Conservation (phyloP, 768 basidiomycete species). For the Termitomyces heimii region DNA sequence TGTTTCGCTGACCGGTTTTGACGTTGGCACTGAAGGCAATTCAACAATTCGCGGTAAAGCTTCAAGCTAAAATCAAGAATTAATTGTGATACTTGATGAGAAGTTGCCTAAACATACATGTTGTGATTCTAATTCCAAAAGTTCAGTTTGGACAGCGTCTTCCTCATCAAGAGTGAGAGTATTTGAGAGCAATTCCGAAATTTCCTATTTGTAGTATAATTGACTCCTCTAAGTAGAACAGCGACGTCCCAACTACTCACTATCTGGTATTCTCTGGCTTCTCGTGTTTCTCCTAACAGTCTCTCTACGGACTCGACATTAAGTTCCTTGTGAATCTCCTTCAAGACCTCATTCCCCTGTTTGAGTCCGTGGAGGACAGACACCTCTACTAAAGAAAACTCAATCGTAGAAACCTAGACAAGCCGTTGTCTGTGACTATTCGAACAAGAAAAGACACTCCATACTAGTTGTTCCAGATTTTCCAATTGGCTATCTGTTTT, state of each 20-base stretch:
- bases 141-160: conserved; percentile 85
- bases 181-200: conserved; percentile 80
- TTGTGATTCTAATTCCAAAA: conserved; percentile 61
- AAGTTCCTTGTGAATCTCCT: conserved; percentile 93
- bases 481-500: conserved; percentile 91
- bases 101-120: conserved; percentile 34
- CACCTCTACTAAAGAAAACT: conserved; percentile 91
- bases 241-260: conserved; percentile 30
- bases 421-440: background rate
- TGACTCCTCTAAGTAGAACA: background rate
- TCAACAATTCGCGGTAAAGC: conserved; percentile 23
- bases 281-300: conserved; percentile 86
- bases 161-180: conserved; percentile 86
- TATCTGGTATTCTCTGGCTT: conserved; percentile 87
- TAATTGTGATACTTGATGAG: background rate
- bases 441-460: conserved; percentile 14
- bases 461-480: conserved; percentile 82
- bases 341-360: conserved; percentile 90
- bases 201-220: conserved; percentile 58
- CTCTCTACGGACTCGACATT: conserved; percentile 90
- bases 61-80: conserved; percentile 21
- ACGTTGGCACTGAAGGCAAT: conserved; percentile 52
- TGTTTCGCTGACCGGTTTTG: conserved; percentile 30
- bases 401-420: conserved; percentile 88
- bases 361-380: conserved; percentile 90